Conservation (phyloP, 2,329 filamentous ascomycete species). For the Allantophomopsis lycopodina region DNA sequence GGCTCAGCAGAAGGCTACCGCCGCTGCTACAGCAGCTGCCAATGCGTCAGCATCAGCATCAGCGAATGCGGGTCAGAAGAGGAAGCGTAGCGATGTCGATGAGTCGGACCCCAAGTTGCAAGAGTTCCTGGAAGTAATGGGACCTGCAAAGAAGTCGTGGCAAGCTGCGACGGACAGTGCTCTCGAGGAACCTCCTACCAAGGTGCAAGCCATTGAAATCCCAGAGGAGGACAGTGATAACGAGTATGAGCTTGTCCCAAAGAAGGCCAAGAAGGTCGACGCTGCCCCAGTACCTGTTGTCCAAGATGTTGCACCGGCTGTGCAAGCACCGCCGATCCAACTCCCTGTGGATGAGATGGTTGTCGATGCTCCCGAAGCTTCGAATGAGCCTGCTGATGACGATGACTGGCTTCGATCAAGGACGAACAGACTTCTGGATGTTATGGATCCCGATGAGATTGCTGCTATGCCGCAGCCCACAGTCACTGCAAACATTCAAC, state of each 20-base stretch:
- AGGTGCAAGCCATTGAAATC: constrained; percentile 25
- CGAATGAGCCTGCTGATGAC: constrained; percentile 29
- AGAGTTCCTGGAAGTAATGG: constrained; percentile 79
- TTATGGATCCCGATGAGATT: constrained; percentile 43
- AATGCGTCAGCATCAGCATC: constrained; percentile 7
- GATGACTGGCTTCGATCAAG: constrained; percentile 85
- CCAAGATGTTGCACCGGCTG: neutral
- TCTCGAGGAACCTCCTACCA: constrained; percentile 24
- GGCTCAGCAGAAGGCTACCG: constrained; percentile 9
- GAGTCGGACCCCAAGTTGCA: constrained; percentile 65
- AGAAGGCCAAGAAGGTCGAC: constrained; percentile 27
- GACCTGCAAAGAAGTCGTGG: constrained; percentile 48
- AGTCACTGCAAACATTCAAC: constrained; percentile 3
- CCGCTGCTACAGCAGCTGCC: constrained; percentile 16
- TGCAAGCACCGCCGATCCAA: constrained; percentile 2
- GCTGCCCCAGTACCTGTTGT: constrained; percentile 5
- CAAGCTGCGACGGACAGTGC: constrained; percentile 31
- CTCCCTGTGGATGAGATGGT: constrained; percentile 13
- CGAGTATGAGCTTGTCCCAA: constrained; percentile 56
- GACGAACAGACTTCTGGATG: constrained; percentile 74
- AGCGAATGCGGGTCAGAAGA: constrained; percentile 32
- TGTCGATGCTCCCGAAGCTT: constrained; percentile 10
- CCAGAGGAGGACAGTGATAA: constrained; percentile 53
- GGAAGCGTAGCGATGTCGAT: constrained; percentile 46
- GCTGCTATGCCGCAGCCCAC: constrained; percentile 6